Base-by-base conservation (phyloP, 441 rosid genomes). In the Pelargonium fulgidum region DNA sequence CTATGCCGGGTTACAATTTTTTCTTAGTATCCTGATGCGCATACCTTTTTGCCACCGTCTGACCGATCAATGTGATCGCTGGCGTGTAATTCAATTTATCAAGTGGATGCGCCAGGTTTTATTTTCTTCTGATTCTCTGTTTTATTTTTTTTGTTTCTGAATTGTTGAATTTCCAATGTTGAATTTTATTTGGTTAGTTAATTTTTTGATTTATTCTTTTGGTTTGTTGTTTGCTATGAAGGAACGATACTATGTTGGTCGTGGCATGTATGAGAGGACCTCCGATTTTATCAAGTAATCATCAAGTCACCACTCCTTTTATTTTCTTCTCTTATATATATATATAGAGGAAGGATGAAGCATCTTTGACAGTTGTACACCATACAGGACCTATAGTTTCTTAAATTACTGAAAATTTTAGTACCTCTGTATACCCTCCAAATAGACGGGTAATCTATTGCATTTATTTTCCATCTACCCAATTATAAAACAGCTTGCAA, bases 51-150 rank as follows among this genome's bases (percentile, higher is more conserved):
- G 93, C 81, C 97, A 87, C 78, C 85, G 62, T 72, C 70, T 92
- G 79, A 82, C 94, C 66, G 80, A 89, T 80, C 90, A 78, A 71
- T 95, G 99, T 81, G 99, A 95, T 72, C 86, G 70, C 59, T 95
- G 89, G 88, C 80, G 95, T 64, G 66, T 88, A 54, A 77, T 95
- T 69, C 96, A 88, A 72, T 92, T 95, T 70, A 50, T 92, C 70
- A 90, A 87, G 82, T 95, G 99, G 99, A 92, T 92, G 98, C 98
- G 96, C 69, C 96, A 95, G 99, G 99, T 94, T 77, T 72, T 71
- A 24, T 8, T 66, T 73, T 78, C 70, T 39, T 54, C 52, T 19
- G 68, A 41, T 73, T 56, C 54, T 52, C 72, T 13, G 67, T 69
- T 16, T 70, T 76, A 17, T 52, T 69, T 16, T 70, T 76, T 20